A percentile compares a stretch with the other conserved stretches of the same genome.
These are phyloP conservation scores for Thamnidium elegans DNA, from an alignment of 192 early-diverging fungal genomes.

Conservation along the genomic window DNA sequence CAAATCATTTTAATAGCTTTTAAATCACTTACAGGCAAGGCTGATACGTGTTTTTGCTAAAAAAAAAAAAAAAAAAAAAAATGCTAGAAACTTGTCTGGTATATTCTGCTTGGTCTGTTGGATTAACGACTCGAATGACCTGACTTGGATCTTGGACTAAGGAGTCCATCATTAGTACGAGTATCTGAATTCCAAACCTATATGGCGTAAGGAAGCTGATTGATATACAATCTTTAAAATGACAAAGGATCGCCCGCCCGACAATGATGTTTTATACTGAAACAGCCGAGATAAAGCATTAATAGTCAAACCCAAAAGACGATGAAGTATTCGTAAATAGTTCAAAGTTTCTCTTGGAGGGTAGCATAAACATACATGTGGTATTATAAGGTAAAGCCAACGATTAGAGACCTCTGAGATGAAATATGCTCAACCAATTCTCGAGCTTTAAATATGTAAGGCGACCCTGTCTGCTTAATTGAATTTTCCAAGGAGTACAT, in stretches of 20 bases:
- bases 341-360: conserved; percentile 76
- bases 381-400: no score
- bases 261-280: conserved; percentile 46
- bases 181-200: conserved; percentile 65
- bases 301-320: conserved; percentile 76
- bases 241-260: conserved; percentile 60
- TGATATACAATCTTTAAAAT: conserved; percentile 29
- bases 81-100: no score
- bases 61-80: no score
- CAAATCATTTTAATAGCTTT: no score
- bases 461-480: conserved; percentile 65
- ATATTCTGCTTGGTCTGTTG: no score
- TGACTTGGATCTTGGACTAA: conserved; percentile 82
- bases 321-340: conserved; percentile 82
- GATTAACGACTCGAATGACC: no score
- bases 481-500: conserved; percentile 56
- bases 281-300: conserved; percentile 59
- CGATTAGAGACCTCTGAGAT: conserved; percentile 77
- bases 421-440: conserved; percentile 75
- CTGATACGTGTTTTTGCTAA: no score
- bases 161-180: conserved; percentile 79
- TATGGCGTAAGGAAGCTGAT: conserved; percentile 59
- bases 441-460: conserved; percentile 77
- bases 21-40: no score
- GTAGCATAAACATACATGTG: no score